These are phyloP conservation scores for Biscogniauxia sp. DNA, from an alignment of 2,329 filamentous ascomycete genomes.

Conservation along the genomic window DNA sequence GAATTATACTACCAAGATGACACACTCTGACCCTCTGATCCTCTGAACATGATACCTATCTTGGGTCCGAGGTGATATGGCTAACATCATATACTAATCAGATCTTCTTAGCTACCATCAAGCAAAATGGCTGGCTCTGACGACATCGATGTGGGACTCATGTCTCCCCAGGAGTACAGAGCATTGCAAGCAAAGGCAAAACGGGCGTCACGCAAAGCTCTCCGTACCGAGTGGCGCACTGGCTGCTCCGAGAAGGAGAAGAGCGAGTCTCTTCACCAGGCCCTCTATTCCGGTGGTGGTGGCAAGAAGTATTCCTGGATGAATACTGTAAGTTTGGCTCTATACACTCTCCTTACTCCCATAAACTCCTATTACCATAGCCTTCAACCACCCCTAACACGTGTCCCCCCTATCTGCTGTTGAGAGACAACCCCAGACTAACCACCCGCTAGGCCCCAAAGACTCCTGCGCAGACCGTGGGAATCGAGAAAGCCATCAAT, in stretches of 20 bases:
- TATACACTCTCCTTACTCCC: neutral
- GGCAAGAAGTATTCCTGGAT: slow-evolving; percentile 21
- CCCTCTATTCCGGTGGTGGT: slow-evolving; percentile 9
- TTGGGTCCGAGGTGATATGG: no score
- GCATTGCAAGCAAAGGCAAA: slow-evolving; percentile 27
- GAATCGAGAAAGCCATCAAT: slow-evolving; percentile 5
- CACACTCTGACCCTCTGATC: no score
- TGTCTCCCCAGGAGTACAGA: neutral
- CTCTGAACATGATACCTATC: no score
- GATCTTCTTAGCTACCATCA: no score
- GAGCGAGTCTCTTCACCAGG: slow-evolving; percentile 6
- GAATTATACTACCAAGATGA: no score
- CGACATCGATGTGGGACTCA: neutral
- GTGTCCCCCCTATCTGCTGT: neutral
- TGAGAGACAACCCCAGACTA: neutral
- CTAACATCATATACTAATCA: no score
- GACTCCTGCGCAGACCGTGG: slow-evolving; percentile 8
- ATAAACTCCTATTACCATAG: neutral
- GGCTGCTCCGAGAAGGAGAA: slow-evolving; percentile 13
- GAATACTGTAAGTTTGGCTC: no score
- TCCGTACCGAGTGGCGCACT: slow-evolving; percentile 6
- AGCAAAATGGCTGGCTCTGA: no score
- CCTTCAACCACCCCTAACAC: neutral
- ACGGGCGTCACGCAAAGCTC: slow-evolving; percentile 20
- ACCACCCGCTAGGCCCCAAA: neutral